Base-by-base conservation (phyloP, 75 land plant species). In the Pinus albicaulis region DNA sequence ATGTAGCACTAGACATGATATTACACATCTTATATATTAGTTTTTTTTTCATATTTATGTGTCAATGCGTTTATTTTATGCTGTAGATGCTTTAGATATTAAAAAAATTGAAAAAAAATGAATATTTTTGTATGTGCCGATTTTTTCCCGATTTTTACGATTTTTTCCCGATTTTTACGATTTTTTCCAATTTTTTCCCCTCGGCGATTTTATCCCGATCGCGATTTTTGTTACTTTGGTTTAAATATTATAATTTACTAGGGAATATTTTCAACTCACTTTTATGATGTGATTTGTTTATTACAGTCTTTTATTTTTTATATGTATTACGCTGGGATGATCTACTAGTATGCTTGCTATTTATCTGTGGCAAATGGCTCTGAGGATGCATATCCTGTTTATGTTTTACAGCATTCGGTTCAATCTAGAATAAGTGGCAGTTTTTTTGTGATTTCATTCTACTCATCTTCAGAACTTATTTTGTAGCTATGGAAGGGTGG, bases 401-500 rank as follows among this genome's bases (percentile, higher is more conserved):
- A n/a, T 38, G n/a, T 41, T 68, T 41, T 3, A n/a, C 3, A 38
- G 41, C 48, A 68, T n/a, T 11, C 1, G n/a, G n/a, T 5, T 13
- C n/a, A 41, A 19, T 38, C 48, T 38, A 68, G 52, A 16, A 41
- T 64, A 68, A 3, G 48, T n/a, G 41, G 48, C 13, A 68, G 41
- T 7, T 41, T 20, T 20, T 36, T 12, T 68, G 53, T 41, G 23
- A 36, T 22, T 41, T 52, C 71, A 19, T 38, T n/a, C 3, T 41
- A 23, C 41, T 68, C 41, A 8, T 68, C n/a, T 57, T 10, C 11
- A 38, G 41, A 41, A 19, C 4, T 20, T 68, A 3, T 17, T 41
- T 59, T 86, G 83, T 87, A 97, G 99, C 69, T 89, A 98, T 89
- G 99, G 99, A 55, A 82, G 99, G 77, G 91, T 91, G 70, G 99